phyloP scores from a whole-genome alignment of 352 stramenopile genomes.

The Pythium sp. region DNA sequence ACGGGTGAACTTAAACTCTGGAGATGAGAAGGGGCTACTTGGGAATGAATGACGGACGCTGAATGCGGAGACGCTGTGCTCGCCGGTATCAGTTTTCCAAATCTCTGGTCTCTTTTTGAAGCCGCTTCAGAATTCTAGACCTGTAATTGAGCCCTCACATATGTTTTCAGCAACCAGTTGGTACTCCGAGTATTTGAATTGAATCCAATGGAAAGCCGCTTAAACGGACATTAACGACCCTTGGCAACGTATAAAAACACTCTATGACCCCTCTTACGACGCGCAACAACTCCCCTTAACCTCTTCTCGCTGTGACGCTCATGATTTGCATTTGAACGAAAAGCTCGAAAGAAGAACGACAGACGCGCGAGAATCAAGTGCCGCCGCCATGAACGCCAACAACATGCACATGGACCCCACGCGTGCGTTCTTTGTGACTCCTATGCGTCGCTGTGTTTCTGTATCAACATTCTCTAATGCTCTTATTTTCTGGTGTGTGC shows the following conservation, averaged over 20 bases:
- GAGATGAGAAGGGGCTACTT: too few relatives aligned
- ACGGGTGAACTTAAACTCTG: too few relatives aligned
- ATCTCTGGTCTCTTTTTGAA: too few relatives aligned
- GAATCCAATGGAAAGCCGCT: too few relatives aligned
- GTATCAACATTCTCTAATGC: background rate
- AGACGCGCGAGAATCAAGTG: background rate
- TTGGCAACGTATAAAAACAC: background rate
- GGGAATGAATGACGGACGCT: too few relatives aligned
- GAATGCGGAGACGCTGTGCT: too few relatives aligned
- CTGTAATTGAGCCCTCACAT: too few relatives aligned
- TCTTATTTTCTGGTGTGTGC: background rate
- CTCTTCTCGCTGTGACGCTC: background rate
- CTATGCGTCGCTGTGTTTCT: background rate
- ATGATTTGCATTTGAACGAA: background rate
- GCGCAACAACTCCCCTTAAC: background rate
- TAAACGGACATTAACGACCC: background rate
- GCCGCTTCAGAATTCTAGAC: too few relatives aligned
- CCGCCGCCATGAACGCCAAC: conserved; percentile 24
- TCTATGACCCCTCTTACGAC: too few relatives aligned
- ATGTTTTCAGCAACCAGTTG: too few relatives aligned
- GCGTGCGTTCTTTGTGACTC: conserved; percentile 18
- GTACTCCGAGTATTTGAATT: too few relatives aligned
- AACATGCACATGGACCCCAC: conserved; percentile 32
- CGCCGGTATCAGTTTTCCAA: too few relatives aligned
- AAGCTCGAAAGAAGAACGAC: background rate